A percentile compares a stretch with the other conserved stretches of the same genome.
Evolutionary conservation across 768 basidiomycete species (phyloP).

Genomic region (Termitomyces sp.): DNA sequence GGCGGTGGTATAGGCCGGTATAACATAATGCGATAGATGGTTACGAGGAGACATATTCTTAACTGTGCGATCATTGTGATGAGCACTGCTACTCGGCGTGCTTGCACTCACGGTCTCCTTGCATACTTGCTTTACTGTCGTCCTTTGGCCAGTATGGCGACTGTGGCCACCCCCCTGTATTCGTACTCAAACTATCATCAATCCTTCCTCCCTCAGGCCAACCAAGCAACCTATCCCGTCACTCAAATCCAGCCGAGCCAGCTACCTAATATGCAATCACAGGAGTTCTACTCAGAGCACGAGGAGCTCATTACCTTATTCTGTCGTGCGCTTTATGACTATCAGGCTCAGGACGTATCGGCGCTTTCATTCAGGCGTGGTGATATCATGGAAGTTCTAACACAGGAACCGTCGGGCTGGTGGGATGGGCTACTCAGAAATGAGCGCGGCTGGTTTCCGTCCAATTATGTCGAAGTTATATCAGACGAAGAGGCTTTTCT

Average conservation of each 20-base stretch:
- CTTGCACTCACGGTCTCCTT: conserved; percentile 14
- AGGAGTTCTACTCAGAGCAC: conserved; percentile 45
- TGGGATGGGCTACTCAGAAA: conserved; percentile 94
- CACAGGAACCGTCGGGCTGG: conserved; percentile 91
- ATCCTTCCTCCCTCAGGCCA: conserved; percentile 21
- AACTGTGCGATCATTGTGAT: conserved; percentile 15
- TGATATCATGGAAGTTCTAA: conserved; percentile 93
- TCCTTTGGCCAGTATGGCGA: conserved; percentile 26
- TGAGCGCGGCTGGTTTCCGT: conserved; percentile 95
- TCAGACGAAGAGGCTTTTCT: conserved; percentile 73
- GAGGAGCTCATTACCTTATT: conserved; percentile 73
- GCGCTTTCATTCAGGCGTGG: conserved; percentile 84
- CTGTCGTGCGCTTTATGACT: conserved; percentile 92
- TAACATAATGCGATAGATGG: background rate
- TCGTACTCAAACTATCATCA: conserved; percentile 20
- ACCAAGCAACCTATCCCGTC: background rate
- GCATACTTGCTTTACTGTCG: conserved; percentile 9
- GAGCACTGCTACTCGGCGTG: conserved; percentile 5
- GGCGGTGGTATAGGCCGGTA: background rate
- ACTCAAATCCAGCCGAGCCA: background rate
- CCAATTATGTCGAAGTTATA: conserved; percentile 86
- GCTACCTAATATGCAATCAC: conserved; percentile 19
- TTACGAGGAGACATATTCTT: conserved; percentile 1
- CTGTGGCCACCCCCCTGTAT: conserved; percentile 30
- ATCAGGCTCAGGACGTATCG: conserved; percentile 79